These are phyloP conservation scores for Penstemon barbatus DNA, from an alignment of 257 asterid genomes.

Conservation along the genomic window DNA sequence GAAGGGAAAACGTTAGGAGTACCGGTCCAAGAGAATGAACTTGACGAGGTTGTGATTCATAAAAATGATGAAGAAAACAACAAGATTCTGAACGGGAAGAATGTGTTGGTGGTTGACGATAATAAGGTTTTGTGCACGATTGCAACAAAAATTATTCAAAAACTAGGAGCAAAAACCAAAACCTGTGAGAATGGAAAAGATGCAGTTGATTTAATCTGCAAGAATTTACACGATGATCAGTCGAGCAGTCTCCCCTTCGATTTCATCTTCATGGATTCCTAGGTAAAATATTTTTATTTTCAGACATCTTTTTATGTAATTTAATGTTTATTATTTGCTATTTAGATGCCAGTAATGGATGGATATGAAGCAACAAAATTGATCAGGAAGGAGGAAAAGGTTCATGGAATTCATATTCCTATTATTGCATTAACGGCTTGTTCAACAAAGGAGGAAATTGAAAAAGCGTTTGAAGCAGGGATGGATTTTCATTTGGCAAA, in stretches of 20 bases:
- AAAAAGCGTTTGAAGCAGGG: constrained; percentile 23
- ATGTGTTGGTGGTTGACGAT: constrained; percentile 46
- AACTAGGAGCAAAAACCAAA: too few relatives aligned
- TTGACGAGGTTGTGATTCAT: neutral
- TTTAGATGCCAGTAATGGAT: too few relatives aligned
- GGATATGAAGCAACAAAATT: too few relatives aligned
- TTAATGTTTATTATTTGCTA: too few relatives aligned
- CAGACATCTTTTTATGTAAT: too few relatives aligned
- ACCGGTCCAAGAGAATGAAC: neutral
- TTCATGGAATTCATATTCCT: too few relatives aligned
- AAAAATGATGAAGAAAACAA: neutral
- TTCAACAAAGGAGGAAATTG: constrained; percentile 15
- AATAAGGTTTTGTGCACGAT: neutral
- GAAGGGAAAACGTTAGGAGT: constrained; percentile 5
- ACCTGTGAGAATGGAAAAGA: constrained; percentile 33
- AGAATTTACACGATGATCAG: constrained; percentile 11
- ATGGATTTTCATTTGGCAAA: constrained; percentile 33
- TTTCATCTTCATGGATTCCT: constrained; percentile 35
- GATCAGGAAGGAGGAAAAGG: too few relatives aligned
- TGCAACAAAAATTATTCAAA: too few relatives aligned
- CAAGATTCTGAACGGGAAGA: constrained; percentile 34
- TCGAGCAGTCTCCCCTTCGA: constrained; percentile 20
- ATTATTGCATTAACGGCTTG: neutral
- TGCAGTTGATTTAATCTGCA: constrained; percentile 28
- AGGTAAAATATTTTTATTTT: constrained; percentile 20